Conservation (phyloP, 2,329 filamentous ascomycete species). For the Teratosphaeria gauchensis region DNA sequence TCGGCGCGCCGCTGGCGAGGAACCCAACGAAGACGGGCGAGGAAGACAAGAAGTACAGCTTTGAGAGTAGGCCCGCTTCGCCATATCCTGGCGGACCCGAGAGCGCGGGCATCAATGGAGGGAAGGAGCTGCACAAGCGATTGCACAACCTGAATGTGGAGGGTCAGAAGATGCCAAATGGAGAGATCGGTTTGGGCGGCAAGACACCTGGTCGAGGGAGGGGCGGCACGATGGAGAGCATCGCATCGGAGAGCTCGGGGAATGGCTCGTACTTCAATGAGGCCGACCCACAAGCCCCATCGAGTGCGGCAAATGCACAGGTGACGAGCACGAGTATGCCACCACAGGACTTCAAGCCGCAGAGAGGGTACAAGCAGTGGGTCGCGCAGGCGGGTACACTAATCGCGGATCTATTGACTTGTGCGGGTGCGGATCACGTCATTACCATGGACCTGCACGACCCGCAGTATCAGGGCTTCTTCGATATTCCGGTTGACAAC, state of each 20-base stretch:
- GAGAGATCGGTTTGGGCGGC: slow-evolving; percentile 8
- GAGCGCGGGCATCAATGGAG: slow-evolving; percentile 47
- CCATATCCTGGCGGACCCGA: slow-evolving; percentile 64
- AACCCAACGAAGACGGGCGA: slow-evolving; percentile 46
- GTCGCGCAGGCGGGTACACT: slow-evolving; percentile 94
- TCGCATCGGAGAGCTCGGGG: slow-evolving; percentile 18
- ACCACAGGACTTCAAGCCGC: slow-evolving; percentile 54
- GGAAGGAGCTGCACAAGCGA: slow-evolving; percentile 61
- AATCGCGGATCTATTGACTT: slow-evolving; percentile 87
- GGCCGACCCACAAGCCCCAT: neutral
- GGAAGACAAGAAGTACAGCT: slow-evolving; percentile 60
- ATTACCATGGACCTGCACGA: slow-evolving; percentile 98
- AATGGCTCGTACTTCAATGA: slow-evolving; percentile 10
- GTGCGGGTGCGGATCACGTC: slow-evolving; percentile 89
- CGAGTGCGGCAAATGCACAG: neutral
- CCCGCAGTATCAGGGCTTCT: slow-evolving; percentile 96
- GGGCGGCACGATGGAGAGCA: slow-evolving; percentile 24
- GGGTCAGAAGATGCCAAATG: slow-evolving; percentile 38
- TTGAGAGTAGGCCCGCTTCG: slow-evolving; percentile 84
- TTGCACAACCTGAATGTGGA: slow-evolving; percentile 56
- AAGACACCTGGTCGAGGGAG: slow-evolving; percentile 11
- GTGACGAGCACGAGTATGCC: slow-evolving; percentile 11
- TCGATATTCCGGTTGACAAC: slow-evolving; percentile 97
- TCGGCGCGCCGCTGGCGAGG: slow-evolving; percentile 76
- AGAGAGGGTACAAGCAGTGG: slow-evolving; percentile 96